Evolutionary conservation across 495 filamentous ascomycete genomes (phyloP).

Genomic region (Aspergillus incahuasiensis): DNA sequence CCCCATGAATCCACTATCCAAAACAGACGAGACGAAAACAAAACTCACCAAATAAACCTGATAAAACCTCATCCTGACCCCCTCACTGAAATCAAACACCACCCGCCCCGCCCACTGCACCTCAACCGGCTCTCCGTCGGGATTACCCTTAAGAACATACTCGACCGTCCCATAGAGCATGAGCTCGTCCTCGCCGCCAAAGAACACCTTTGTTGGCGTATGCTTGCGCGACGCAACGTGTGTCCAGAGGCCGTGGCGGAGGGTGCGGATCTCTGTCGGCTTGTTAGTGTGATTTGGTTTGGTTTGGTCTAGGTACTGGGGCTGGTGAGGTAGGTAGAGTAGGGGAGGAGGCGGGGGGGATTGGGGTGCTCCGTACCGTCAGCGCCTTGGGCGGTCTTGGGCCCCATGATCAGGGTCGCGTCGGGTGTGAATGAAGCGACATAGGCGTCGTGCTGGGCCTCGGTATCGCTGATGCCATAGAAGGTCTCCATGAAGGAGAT

Average conservation of each 20-base stretch:
- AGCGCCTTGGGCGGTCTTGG: slow-evolving; percentile 45
- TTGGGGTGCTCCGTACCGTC: slow-evolving; percentile 47
- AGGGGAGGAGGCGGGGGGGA: too few relatives aligned
- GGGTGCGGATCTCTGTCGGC: slow-evolving; percentile 46
- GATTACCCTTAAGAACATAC: slow-evolving; percentile 50
- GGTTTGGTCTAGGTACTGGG: too few relatives aligned
- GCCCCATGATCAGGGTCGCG: slow-evolving; percentile 55
- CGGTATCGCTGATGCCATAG: slow-evolving; percentile 55
- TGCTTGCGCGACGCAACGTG: slow-evolving; percentile 50
- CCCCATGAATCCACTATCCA: not conserved
- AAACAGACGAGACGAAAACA: slow-evolving; percentile 5
- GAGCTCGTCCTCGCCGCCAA: slow-evolving; percentile 49
- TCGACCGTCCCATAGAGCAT: slow-evolving; percentile 59
- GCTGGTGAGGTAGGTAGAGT: too few relatives aligned
- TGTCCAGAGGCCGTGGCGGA: slow-evolving; percentile 55
- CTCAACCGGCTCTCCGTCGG: slow-evolving; percentile 30
- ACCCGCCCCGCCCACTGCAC: slow-evolving; percentile 53
- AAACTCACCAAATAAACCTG: slow-evolving; percentile 59
- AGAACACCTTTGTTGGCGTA: slow-evolving; percentile 47
- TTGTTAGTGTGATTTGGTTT: not conserved
- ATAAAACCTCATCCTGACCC: slow-evolving; percentile 57
- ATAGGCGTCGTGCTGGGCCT: slow-evolving; percentile 52
- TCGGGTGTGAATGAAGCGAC: slow-evolving; percentile 49
- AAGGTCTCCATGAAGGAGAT: slow-evolving; percentile 52
- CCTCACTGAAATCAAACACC: slow-evolving; percentile 36